phyloP scores from a whole-genome alignment of 805 yeast genomes.

The Cyberlindnera nakhonratchasimensis region DNA sequence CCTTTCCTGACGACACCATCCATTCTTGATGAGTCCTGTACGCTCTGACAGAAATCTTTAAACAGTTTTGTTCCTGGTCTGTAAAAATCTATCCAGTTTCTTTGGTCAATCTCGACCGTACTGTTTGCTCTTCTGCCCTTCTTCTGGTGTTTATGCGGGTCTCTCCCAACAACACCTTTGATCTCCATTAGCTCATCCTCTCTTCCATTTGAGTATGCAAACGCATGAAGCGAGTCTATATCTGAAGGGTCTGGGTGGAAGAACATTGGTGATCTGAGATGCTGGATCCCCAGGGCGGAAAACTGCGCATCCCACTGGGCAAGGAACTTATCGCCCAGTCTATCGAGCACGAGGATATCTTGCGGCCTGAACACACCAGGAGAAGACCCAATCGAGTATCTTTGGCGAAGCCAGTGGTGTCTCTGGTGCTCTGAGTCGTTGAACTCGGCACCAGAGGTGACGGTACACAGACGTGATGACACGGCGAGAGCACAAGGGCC shows the following conservation, averaged over 20 bases:
- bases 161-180: constrained; percentile 41
- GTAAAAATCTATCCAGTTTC: constrained; percentile 43
- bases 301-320: constrained; percentile 45
- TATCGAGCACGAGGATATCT: constrained; percentile 39
- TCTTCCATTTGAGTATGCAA: constrained; percentile 33
- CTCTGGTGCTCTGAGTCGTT: constrained; percentile 47
- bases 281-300: constrained; percentile 39
- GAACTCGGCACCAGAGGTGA: constrained; percentile 39
- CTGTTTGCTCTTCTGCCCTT: constrained; percentile 23
- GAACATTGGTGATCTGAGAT: constrained; percentile 44
- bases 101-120: constrained; percentile 33
- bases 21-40: constrained; percentile 34
- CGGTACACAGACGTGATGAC: constrained; percentile 41
- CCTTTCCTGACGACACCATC: constrained; percentile 32
- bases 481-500: constrained; percentile 44
- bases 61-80: constrained; percentile 41
- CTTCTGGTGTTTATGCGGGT: constrained; percentile 40
- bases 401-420: constrained; percentile 40
- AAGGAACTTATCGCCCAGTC: constrained; percentile 30
- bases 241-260: constrained; percentile 45
- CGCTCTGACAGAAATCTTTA: constrained; percentile 36
- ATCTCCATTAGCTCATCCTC: constrained; percentile 40
- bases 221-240: constrained; percentile 42
- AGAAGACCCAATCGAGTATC: not conserved
- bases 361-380: constrained; percentile 17